Base-by-base conservation (phyloP, 495 filamentous ascomycete genomes). In the Penicillium mononematosum region DNA sequence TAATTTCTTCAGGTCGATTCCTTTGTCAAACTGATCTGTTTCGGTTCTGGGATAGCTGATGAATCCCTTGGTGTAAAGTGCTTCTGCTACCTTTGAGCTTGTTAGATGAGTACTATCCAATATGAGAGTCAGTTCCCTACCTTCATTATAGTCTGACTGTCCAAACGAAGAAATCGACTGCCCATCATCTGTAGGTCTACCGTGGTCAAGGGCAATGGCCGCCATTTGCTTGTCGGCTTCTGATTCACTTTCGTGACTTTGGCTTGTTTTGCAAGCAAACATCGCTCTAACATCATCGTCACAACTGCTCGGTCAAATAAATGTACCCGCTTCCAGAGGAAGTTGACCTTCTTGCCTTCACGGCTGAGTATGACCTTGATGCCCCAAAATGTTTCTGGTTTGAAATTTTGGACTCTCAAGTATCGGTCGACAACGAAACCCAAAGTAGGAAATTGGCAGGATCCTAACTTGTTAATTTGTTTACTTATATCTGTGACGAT, bases 151-250 rank as follows among this genome's bases (percentile, higher is more conserved):
- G 83, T 75, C 56, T 95, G 86, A 73, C 90, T 89, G 56, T 88
- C 89, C 82, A 98, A 86, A 19, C 85, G 81, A 12, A 98, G 79
- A 64, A 92, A 95, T 49, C 82, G 78, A 59, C 86, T 94, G 19
- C 95, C 94, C 79, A 91, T 91, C 78, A 96, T 98, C 67, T 98
- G 94, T n/a, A 98, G 75, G 63, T 98, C 95, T n/a, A 98, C 90
- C 0, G 94, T 98, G 0, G 94, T 98, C 62, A 98, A 77, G 1
- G 94, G 94, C 32, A 98, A 68, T 2, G 94, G 94, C 63, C 90
- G 89, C 91, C 88, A 96, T 75, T 95, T 96, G 61, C 87, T 92
- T 17, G 92, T 96, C 1, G 91, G 91, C 70, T 96, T 97, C 66
- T 89, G 87, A 58, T 88, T 83, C 27, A 96, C 86, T 63, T 89